Conservation (phyloP, 495 filamentous ascomycete genomes). For the Cercophora samala region DNA sequence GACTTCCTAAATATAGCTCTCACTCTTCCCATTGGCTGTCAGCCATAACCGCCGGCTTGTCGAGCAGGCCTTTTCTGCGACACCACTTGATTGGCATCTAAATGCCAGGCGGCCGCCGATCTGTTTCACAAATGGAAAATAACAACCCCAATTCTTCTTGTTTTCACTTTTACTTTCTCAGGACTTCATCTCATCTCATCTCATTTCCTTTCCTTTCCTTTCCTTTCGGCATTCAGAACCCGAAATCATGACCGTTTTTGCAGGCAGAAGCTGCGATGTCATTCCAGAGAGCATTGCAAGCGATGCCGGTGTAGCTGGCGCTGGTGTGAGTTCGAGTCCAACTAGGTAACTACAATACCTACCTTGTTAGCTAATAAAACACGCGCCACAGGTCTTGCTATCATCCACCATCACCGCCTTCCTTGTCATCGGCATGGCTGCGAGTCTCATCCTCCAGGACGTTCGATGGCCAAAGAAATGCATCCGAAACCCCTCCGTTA, state of each 20-base stretch:
- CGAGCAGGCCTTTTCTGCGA: background rate
- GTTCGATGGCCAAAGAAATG: slow-evolving; percentile 27
- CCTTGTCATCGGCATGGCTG: slow-evolving; percentile 44
- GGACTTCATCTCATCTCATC: too few relatives aligned
- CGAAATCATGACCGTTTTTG: slow-evolving; percentile 26
- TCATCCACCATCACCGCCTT: slow-evolving; percentile 57
- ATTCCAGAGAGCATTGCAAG: slow-evolving; percentile 43
- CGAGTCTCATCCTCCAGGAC: slow-evolving; percentile 49
- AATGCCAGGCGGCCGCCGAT: background rate
- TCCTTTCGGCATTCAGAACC: background rate
- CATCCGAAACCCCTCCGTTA: slow-evolving; percentile 36
- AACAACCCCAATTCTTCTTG: background rate
- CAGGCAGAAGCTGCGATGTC: slow-evolving; percentile 42
- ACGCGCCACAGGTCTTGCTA: slow-evolving; percentile 47
- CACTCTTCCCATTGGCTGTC: background rate
- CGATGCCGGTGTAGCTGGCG: slow-evolving; percentile 57
- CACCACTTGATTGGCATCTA: background rate
- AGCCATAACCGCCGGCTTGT: background rate
- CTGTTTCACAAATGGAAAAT: background rate
- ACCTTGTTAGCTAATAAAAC: background rate
- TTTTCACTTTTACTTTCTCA: background rate
- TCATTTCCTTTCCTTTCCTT: background rate
- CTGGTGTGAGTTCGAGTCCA: slow-evolving; percentile 46
- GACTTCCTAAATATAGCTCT: background rate
- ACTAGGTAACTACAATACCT: background rate